phyloP scores from a whole-genome alignment of 208 protist species.

The Crithidia fasciculata region DNA sequence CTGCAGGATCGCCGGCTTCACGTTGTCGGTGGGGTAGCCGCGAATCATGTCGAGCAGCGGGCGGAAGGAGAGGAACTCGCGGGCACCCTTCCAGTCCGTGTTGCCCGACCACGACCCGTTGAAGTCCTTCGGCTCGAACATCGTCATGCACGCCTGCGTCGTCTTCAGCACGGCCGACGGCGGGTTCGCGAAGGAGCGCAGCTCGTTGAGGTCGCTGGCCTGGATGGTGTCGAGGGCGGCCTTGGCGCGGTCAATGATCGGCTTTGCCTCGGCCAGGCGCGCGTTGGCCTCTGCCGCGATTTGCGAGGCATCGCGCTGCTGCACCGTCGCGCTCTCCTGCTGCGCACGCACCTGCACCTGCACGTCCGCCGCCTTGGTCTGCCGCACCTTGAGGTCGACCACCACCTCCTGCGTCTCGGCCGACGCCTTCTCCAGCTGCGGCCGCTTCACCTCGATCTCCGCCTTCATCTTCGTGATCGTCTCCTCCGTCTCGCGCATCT shows the following conservation, averaged over 20 bases:
- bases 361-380: slow-evolving; percentile 88
- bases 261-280: slow-evolving; percentile 94
- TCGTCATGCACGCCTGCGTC: slow-evolving; percentile 96
- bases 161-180: slow-evolving; percentile 95
- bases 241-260: slow-evolving; percentile 92
- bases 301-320: slow-evolving; percentile 84
- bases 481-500: slow-evolving; percentile 94
- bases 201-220: slow-evolving; percentile 95
- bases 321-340: slow-evolving; percentile 88
- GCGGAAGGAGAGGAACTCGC: slow-evolving; percentile 92
- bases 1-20: slow-evolving; percentile 88
- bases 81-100: slow-evolving; percentile 91
- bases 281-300: slow-evolving; percentile 91
- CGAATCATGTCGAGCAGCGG: slow-evolving; percentile 94
- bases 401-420: slow-evolving; percentile 91
- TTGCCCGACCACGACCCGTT: slow-evolving; percentile 83
- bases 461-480: slow-evolving; percentile 93
- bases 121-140: slow-evolving; percentile 94
- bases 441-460: slow-evolving; percentile 92
- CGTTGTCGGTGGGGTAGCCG: slow-evolving; percentile 96
- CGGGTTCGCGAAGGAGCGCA: slow-evolving; percentile 95
- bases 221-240: slow-evolving; percentile 94
- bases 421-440: slow-evolving; percentile 89
- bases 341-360: slow-evolving; percentile 90
- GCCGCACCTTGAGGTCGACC: slow-evolving; percentile 85